These are phyloP conservation scores for Cardamine occulta DNA, from an alignment of 345 rosid species.

Conservation along the genomic window DNA sequence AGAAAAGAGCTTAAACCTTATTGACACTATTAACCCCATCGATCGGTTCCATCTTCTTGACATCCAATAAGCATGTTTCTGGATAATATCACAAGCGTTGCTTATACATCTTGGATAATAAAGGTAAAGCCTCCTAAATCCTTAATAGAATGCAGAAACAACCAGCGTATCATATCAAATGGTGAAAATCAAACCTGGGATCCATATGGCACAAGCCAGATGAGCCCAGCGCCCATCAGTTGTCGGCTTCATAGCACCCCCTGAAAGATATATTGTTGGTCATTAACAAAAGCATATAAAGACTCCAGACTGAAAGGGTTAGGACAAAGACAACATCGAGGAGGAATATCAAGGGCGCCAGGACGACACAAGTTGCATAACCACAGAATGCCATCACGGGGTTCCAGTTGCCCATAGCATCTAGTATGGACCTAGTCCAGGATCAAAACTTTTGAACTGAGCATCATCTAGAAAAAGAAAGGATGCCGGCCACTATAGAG, in stretches of 20 bases:
- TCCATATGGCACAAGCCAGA: slow-evolving; percentile 99
- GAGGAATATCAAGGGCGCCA: slow-evolving; percentile 75
- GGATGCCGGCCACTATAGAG: slow-evolving; percentile 16
- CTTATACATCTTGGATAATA: slow-evolving; percentile 17
- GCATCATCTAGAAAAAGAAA: slow-evolving; percentile 25
- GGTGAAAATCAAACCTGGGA: slow-evolving; percentile 71
- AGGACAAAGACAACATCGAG: slow-evolving; percentile 95
- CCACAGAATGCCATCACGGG: slow-evolving; percentile 87
- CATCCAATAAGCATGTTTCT: slow-evolving; percentile 95
- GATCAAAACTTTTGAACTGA: slow-evolving; percentile 26
- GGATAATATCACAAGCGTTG: slow-evolving; percentile 41
- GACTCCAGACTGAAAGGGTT: slow-evolving; percentile 14
- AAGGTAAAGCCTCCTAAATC: slow-evolving; percentile 40
- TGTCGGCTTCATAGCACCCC: slow-evolving; percentile 99
- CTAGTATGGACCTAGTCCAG: slow-evolving; percentile 86
- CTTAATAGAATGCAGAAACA: slow-evolving; percentile 1
- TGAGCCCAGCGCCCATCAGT: slow-evolving; percentile 98
- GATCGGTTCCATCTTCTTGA: slow-evolving; percentile 98
- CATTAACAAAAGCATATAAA: slow-evolving; percentile 36
- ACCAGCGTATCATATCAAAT: slow-evolving; percentile 27
- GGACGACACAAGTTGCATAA: slow-evolving; percentile 93
- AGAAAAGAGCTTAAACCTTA: slow-evolving; percentile 54
- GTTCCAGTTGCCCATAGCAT: slow-evolving; percentile 96
- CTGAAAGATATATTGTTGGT: slow-evolving; percentile 48
- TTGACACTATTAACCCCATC: slow-evolving; percentile 81